Evolutionary conservation across 202 grass and related monocot species (phyloP), one percentile per base, ranked within the genome.

Genomic region (Carex sylvatica): DNA sequence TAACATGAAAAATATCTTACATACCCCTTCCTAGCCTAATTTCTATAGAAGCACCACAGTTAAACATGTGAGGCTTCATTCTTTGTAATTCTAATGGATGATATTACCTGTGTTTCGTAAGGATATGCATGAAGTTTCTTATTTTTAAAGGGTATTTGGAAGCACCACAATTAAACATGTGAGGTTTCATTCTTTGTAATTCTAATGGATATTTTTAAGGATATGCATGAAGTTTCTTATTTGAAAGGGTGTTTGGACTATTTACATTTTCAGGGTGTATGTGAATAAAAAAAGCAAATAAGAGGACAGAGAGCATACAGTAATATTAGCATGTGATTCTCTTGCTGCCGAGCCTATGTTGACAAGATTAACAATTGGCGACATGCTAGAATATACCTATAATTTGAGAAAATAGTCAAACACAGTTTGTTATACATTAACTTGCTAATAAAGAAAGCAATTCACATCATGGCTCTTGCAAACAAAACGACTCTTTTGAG

Each of bases 371-470:
- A 97, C 83, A 81, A 94, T 83, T 15, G 92, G 90, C 68, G 87
- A 87, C 74, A 97, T 73, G 78, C 92, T 97, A 46, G 91, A 85
- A 88, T 94, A 94, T 46, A 89, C 94, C 94, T 97, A 87, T 72
- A 92, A 59, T 78, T 82, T 81, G 30, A 72, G 56, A 85, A 12
- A 61, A 82, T 11, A 67, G 62, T 80, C 24, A 84, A 26, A 85
- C 38, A 56, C 14, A 65, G 24, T 65, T 46, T 65, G 69, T 28
- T 78, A 84, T 35, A 42, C 40, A 79, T 18, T 14, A 26, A 51
- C 19, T 49, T 72, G 6, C 7, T 3, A 36, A 18, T 11, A 24
- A 46, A 24, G 40, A 49, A 47, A 24, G 42, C 42, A 72, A 70
- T 70, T 70, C 33, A 49, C 69, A 49, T 14, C 19, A 4, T 14